Conservation (phyloP, 345 rosid genomes). For the Eucalyptus erythrocorys region DNA sequence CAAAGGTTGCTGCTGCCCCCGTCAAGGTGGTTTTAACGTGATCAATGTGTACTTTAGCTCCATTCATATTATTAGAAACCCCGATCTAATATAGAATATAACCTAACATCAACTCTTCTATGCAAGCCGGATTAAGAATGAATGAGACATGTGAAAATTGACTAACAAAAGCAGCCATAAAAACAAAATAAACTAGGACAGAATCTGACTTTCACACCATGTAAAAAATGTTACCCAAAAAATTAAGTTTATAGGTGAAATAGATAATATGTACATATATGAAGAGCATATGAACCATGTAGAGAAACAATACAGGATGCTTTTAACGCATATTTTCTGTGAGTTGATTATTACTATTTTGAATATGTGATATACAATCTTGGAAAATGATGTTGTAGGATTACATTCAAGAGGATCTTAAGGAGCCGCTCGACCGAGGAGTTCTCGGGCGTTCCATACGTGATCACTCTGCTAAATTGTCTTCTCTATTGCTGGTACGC, state of each 20-base stretch:
- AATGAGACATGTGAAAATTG: background rate
- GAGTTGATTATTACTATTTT: background rate
- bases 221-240: background rate
- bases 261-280: background rate
- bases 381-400: background rate
- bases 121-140: background rate
- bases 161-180: background rate
- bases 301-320: background rate
- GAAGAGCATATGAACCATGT: background rate
- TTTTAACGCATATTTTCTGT: background rate
- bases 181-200: background rate
- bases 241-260: background rate
- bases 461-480: slow-evolving; percentile 24
- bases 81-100: background rate
- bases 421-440: slow-evolving; percentile 15
- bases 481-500: slow-evolving; percentile 31
- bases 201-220: background rate
- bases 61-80: background rate
- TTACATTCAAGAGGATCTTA: slow-evolving; percentile 21
- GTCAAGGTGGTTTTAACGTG: background rate
- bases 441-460: slow-evolving; percentile 27
- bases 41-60: background rate
- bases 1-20: background rate
- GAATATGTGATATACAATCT: background rate
- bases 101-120: background rate